Base-by-base conservation (phyloP, 1,139 yeast species). In the Saccharomycopsis crataegensis region DNA sequence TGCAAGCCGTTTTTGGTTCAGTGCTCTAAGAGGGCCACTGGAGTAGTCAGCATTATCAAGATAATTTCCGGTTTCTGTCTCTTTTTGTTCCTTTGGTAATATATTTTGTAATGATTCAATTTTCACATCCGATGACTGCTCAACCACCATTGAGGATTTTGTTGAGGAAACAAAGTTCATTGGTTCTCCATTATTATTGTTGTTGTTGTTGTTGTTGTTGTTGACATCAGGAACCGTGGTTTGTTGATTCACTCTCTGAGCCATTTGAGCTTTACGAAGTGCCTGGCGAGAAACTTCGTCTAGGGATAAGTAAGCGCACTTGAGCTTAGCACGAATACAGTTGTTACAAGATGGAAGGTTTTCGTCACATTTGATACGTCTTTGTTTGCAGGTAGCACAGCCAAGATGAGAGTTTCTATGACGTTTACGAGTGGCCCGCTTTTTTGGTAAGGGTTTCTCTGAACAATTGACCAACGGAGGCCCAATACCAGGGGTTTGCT, bases 361-460 rank as follows among this genome's bases (percentile, higher is more conserved):
- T 63, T 82, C 87, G 65, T 82, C 86, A 67, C 88, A 82, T 63
- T 82, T 82, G 63, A 82, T 80, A 57, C 86, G 70, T 58, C 87
- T 74, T 60, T 79, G 76, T 61, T 82, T 81, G 67, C 88, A 82
- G 42, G 83, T 80, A 5, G 80, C 80, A 67, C 88, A 82, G 32
- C 72, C 73, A 67, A 71, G 56, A 62, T 81, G 85, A 16, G 85
- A 79, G 66, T 82, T 82, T 57, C 82, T 71, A 66, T 82, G 87
- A 57, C 80, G 77, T 60, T 86, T 68, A 61, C 87, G 70, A 8
- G 43, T 37, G 14, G 33, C 7, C 33, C 17, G 16, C 7, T 37
- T 47, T 14, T 37, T 45, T 42, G n/a, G n/a, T 22, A n/a, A 3
- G n/a, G 45, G 16, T 16, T n/a, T 38, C 14, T n/a, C 16, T n/a